phyloP scores from a whole-genome alignment of 2,329 filamentous ascomycete species.

The Fusarium compactum region DNA sequence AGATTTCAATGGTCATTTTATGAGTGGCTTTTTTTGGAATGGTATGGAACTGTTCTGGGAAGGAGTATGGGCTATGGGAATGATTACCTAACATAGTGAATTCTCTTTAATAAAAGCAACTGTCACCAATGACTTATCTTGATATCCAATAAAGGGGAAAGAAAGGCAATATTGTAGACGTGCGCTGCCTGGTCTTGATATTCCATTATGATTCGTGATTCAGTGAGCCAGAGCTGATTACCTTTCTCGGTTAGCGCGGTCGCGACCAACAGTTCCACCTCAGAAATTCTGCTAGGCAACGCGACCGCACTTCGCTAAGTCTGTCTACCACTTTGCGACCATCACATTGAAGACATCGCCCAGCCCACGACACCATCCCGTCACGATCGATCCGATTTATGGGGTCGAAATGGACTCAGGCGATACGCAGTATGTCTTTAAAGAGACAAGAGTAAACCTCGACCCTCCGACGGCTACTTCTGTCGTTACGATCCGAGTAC shows the following conservation, averaged over 20 bases:
- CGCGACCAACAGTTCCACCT: constrained; percentile 43
- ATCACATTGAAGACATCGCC: constrained; percentile 37
- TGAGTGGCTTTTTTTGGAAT: constrained; percentile 5
- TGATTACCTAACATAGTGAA: background rate
- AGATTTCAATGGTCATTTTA: constrained; percentile 34
- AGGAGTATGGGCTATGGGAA: constrained; percentile 3
- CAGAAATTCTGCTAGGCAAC: constrained; percentile 52
- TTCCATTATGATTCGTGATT: background rate
- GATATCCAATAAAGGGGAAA: background rate
- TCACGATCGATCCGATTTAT: constrained; percentile 56
- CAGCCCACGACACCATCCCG: constrained; percentile 20
- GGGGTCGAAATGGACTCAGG: constrained; percentile 76
- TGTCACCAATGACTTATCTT: background rate
- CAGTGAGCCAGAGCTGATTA: constrained; percentile 49
- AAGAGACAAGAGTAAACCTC: constrained; percentile 87
- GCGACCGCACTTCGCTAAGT: constrained; percentile 44
- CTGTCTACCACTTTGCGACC: constrained; percentile 45
- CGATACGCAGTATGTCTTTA: constrained; percentile 77
- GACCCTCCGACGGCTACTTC: constrained; percentile 78
- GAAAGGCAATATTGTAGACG: background rate
- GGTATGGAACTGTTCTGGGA: constrained; percentile 4
- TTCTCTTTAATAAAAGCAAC: background rate
- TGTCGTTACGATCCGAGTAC: constrained; percentile 77
- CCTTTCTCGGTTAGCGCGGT: constrained; percentile 53
- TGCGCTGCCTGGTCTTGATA: background rate